These are phyloP conservation scores for Rhizopogon vesiculosus DNA, from an alignment of 768 basidiomycete species.

Conservation along the genomic window DNA sequence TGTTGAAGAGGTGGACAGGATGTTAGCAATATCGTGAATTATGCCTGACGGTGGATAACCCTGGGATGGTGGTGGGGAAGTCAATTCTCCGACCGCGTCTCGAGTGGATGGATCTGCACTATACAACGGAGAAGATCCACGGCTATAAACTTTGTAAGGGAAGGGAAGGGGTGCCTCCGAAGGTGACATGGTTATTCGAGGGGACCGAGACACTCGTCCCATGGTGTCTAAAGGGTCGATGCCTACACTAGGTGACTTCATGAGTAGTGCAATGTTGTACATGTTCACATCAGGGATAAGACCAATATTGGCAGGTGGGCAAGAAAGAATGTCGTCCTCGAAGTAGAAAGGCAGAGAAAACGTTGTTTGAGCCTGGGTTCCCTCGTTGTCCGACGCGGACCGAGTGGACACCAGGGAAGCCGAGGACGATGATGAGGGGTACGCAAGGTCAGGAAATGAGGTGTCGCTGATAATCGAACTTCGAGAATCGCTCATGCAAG, in stretches of 20 bases:
- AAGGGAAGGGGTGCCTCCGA: neutral
- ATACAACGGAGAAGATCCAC: neutral
- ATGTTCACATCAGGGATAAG: constrained; percentile 32
- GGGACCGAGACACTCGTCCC: constrained; percentile 3
- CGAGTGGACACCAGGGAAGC: neutral
- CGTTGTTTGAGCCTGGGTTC: neutral
- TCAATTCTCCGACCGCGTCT: neutral
- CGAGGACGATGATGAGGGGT: neutral
- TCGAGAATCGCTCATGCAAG: neutral
- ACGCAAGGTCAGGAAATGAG: neutral
- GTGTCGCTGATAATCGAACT: neutral
- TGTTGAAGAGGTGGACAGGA: constrained; percentile 16
- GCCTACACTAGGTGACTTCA: constrained; percentile 15
- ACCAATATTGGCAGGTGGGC: constrained; percentile 13
- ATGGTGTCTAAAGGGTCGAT: constrained; percentile 39
- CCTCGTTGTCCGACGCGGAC: neutral
- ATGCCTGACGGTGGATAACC: constrained; percentile 21
- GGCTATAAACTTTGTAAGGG: neutral
- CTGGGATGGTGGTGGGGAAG: neutral
- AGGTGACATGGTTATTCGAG: neutral
- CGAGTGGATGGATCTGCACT: neutral
- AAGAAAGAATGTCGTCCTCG: constrained; percentile 9
- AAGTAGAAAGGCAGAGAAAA: neutral
- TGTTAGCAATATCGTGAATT: constrained; percentile 27
- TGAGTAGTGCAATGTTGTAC: constrained; percentile 19